A percentile compares a stretch with the other conserved stretches of the same genome.
Evolutionary conservation across 2,329 filamentous ascomycete genomes (phyloP).

Genomic region (Purpureocillium takamizusanense): DNA sequence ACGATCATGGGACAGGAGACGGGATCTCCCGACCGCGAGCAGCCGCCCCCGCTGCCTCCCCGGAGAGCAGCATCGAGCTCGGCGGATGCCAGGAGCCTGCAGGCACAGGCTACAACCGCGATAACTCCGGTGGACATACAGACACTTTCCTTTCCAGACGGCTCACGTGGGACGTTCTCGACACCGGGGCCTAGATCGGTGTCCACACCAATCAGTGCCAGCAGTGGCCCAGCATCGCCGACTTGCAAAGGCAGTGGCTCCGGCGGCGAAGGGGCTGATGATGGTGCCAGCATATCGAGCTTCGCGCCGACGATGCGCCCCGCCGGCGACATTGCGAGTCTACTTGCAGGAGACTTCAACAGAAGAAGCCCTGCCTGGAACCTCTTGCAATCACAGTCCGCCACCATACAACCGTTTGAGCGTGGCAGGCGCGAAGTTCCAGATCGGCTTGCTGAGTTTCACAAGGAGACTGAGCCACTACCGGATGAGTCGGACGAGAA

Average conservation of each 20-base stretch:
- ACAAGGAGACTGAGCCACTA: conserved; percentile 69
- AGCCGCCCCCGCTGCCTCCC: conserved; percentile 47
- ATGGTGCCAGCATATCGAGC: conserved; percentile 58
- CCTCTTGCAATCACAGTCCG: conserved; percentile 53
- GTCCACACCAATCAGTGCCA: conserved; percentile 22
- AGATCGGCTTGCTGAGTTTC: conserved; percentile 57
- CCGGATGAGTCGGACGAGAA: conserved; percentile 40
- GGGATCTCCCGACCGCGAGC: conserved; percentile 28
- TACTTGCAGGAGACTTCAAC: conserved; percentile 64
- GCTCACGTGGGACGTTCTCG: conserved; percentile 55
- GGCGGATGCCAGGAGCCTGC: conserved; percentile 30
- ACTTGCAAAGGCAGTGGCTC: conserved; percentile 18
- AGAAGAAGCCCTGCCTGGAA: conserved; percentile 61
- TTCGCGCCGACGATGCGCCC: conserved; percentile 54
- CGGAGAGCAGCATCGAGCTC: conserved; percentile 29
- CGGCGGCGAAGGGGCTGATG: conserved; percentile 42
- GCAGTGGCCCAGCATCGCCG: conserved; percentile 32
- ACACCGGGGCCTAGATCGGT: conserved; percentile 24
- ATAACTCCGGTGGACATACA: conserved; percentile 74
- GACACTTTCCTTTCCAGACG: conserved; percentile 64
- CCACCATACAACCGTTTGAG: conserved; percentile 53
- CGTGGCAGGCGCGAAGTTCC: conserved; percentile 32
- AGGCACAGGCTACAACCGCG: conserved; percentile 72
- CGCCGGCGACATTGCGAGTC: conserved; percentile 68
- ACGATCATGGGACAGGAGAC: conserved; percentile 19